Evolutionary conservation across 1,284 basidiomycete species (phyloP).

Genomic region (Tilletia caries): DNA sequence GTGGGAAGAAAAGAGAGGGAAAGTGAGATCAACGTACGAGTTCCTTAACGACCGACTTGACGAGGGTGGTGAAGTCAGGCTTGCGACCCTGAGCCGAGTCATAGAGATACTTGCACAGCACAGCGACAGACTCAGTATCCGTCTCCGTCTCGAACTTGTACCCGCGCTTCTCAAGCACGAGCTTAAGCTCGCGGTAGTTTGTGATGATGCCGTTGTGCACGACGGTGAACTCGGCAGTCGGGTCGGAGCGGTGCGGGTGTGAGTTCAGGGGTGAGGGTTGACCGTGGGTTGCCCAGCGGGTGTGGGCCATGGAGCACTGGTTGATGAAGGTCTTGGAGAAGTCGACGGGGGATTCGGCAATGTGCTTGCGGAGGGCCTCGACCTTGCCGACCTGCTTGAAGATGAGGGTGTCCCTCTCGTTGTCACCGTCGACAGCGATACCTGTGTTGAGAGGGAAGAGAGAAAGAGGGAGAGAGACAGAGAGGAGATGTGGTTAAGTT

Average conservation of each 20-base stretch:
- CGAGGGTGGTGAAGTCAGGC: slow-evolving; percentile 80
- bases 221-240: slow-evolving; percentile 77
- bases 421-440: slow-evolving; percentile 91
- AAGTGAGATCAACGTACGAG: slow-evolving; percentile 55
- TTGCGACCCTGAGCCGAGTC: slow-evolving; percentile 87
- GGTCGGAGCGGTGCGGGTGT: slow-evolving; percentile 89
- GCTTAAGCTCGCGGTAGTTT: slow-evolving; percentile 81
- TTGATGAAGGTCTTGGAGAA: slow-evolving; percentile 76
- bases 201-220: slow-evolving; percentile 99
- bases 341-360: slow-evolving; percentile 72
- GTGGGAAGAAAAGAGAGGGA: not conserved
- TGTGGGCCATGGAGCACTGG: slow-evolving; percentile 97
- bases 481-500: too few relatives aligned
- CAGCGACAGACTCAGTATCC: slow-evolving; percentile 95
- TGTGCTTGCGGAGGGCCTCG: slow-evolving; percentile 85
- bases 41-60: slow-evolving; percentile 96
- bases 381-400: slow-evolving; percentile 99
- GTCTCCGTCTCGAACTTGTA: slow-evolving; percentile 94
- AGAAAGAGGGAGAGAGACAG: too few relatives aligned
- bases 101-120: slow-evolving; percentile 93
- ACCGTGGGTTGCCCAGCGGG: slow-evolving; percentile 99
- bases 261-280: slow-evolving; percentile 78
- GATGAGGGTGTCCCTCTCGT: slow-evolving; percentile 69
- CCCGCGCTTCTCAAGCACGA: slow-evolving; percentile 92
- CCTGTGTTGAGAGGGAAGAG: slow-evolving; percentile 56